Evolutionary conservation across 257 asterid genomes (phyloP), one percentile per base, ranked within the genome.

Genomic region (Hygrophila difformis): DNA sequence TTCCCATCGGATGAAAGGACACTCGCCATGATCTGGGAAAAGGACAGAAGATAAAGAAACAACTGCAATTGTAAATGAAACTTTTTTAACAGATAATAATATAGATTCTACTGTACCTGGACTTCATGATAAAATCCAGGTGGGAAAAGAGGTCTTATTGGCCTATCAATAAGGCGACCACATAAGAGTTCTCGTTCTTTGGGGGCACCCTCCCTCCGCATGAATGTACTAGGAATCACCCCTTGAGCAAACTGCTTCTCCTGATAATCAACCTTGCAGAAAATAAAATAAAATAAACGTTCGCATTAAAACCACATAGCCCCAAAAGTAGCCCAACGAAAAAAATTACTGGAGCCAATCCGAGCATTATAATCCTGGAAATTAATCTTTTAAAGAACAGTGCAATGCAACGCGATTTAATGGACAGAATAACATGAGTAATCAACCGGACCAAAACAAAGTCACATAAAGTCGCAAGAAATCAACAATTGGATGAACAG

Each of bases 121-220:
- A 89, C 96, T 12, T 89, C 98, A 65, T 89, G 96, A 72, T 61
- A 89, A 70, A 89, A 89, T 55, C 96, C 98, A 61, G 72, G 51
- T 8, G 98, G 98, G 59, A 89, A 89, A 56, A 89, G 93, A 12
- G 98, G 98, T 49, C 96, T 69, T 28, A 89, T 82, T 16, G 98
- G 96, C 33, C 98, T 66, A 73, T 89, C 98, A 62, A 89, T 89
- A 51, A 85, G 70, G 20, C 96, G 96, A 48, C 94, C 98, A 48
- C 93, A 80, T 65, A 89, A 67, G 52, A 89, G 98, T 56, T 89
- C 98, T 4, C 98, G 93, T 62, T 86, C 98, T 61, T 75, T 89
- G 44, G 98, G 96, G 63, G 94, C 94, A 56, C 98, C 96, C 78
- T 89, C 98, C 71, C 98, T 77, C 56, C 94, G 68, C 98, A 86